Evolutionary conservation across 192 early-diverging fungal genomes (phyloP), one percentile per base, ranked within the genome.

Genomic region (Backusella australiensis): DNA sequence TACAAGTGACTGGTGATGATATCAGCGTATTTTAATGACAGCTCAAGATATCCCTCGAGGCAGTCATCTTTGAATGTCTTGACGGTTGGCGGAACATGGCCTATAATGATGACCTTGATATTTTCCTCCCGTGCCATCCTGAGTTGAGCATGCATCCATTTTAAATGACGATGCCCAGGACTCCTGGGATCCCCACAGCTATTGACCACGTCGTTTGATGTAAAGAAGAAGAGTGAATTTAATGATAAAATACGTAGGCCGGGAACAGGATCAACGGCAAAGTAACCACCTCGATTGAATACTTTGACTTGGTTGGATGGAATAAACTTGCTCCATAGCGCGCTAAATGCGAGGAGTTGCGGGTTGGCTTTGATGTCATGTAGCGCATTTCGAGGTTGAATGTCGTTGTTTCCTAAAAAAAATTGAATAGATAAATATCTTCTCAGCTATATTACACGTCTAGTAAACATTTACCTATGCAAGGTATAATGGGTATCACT

Each of bases 171-270:
- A 14, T 85, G 80, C 0, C 93, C 93, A 0, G 93, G 92, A 34
- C 91, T 87, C 21, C 84, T 83, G 1, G 80, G 19, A 0, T 71
- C 81, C 11, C 75, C 72, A 70, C 93, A 94, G 2, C 90, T 91
- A 75, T 91, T 86, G 5, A 92, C 91, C 3, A 85, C 88, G 21
- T 88, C 84, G 67, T 94, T 94, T 26, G 89, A 85, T 34, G 87
- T 85, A 67, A 86, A 92, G 77, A 92, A 94, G 74, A 92, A 94
- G 6, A 92, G 80, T 0, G 92, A 91, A 80, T 94, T 93, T n/a
- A 94, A 79, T n/a, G 91, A 85, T 1, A 92, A 70, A 41, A 89
- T 89, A 0, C 85, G 78, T 26, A 92, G 73, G 9, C 82, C 74
- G 1, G 85, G 85, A 26, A 84, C 78, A 34, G 93, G 81, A 38